Evolutionary conservation across 768 basidiomycete species (phyloP).

Genomic region (Auriculariales sp.): DNA sequence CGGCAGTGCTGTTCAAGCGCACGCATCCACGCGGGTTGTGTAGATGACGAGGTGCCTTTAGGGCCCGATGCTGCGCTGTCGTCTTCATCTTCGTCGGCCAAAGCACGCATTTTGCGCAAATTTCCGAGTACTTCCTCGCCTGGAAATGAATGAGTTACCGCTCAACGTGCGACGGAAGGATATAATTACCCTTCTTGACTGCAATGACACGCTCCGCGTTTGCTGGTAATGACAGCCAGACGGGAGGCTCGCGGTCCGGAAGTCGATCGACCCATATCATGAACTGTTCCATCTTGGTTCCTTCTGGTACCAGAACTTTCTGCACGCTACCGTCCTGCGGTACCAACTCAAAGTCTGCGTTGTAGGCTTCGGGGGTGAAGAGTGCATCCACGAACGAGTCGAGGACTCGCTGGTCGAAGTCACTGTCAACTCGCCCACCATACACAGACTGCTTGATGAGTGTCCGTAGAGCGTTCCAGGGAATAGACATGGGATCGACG

Average conservation of each 20-base stretch:
- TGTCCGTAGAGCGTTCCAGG: conserved; percentile 89
- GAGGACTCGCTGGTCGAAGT: conserved; percentile 85
- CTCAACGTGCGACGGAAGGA: background rate
- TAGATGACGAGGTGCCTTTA: conserved; percentile 42
- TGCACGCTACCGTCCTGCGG: conserved; percentile 32
- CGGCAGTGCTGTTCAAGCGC: conserved; percentile 64
- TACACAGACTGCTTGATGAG: conserved; percentile 95
- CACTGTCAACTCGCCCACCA: conserved; percentile 85
- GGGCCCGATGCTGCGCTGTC: conserved; percentile 34
- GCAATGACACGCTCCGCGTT: conserved; percentile 90
- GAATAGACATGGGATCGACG: conserved; percentile 80
- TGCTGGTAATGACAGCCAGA: conserved; percentile 87
- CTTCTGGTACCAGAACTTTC: conserved; percentile 69
- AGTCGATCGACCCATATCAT: conserved; percentile 75
- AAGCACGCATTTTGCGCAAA: conserved; percentile 82
- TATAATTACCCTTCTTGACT: conserved; percentile 59
- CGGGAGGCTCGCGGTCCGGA: conserved; percentile 86
- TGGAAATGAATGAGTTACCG: conserved; percentile 16
- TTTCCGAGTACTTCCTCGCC: conserved; percentile 74
- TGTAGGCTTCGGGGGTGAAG: conserved; percentile 81
- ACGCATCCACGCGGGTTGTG: conserved; percentile 94
- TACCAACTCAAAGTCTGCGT: conserved; percentile 84
- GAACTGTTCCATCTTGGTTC: conserved; percentile 86
- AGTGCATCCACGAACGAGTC: conserved; percentile 86
- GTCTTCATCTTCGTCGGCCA: conserved; percentile 76